Conservation (phyloP, 2,329 filamentous ascomycete species). For the Penicillium sp. region DNA sequence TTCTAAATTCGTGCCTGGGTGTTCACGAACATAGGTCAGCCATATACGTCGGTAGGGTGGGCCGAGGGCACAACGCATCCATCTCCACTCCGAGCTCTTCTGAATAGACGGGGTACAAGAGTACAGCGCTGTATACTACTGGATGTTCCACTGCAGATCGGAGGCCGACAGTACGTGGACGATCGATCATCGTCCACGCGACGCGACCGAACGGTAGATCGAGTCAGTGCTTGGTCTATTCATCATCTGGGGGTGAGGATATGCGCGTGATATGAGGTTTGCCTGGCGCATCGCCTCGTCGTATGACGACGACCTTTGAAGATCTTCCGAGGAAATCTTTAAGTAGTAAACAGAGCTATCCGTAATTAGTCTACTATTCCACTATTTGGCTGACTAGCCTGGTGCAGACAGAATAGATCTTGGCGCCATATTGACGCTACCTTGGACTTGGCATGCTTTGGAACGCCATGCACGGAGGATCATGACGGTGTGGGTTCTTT, state of each 20-base stretch:
- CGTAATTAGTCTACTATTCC: neutral
- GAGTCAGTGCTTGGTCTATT: neutral
- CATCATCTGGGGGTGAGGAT: neutral
- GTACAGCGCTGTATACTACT: neutral
- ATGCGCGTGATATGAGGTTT: neutral
- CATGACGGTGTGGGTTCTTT: constrained; percentile 5
- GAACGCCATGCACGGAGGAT: constrained; percentile 15
- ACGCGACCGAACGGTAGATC: neutral
- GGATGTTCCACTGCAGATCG: constrained; percentile 16
- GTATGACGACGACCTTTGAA: neutral
- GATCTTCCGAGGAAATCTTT: neutral
- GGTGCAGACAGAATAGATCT: neutral
- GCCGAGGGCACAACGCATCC: neutral
- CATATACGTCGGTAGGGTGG: neutral
- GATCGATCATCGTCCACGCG: constrained; percentile 7
- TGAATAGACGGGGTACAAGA: neutral
- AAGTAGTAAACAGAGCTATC: neutral
- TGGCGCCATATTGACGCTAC: constrained; percentile 7
- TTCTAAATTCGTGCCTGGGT: too few relatives aligned
- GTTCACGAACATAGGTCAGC: too few relatives aligned
- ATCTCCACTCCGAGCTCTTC: neutral
- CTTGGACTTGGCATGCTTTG: constrained; percentile 17
- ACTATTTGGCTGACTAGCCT: neutral
- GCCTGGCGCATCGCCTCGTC: neutral
- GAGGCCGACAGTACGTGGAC: constrained; percentile 7